phyloP scores from a whole-genome alignment of 2,329 filamentous ascomycete genomes.

The Xylaria arbuscula region DNA sequence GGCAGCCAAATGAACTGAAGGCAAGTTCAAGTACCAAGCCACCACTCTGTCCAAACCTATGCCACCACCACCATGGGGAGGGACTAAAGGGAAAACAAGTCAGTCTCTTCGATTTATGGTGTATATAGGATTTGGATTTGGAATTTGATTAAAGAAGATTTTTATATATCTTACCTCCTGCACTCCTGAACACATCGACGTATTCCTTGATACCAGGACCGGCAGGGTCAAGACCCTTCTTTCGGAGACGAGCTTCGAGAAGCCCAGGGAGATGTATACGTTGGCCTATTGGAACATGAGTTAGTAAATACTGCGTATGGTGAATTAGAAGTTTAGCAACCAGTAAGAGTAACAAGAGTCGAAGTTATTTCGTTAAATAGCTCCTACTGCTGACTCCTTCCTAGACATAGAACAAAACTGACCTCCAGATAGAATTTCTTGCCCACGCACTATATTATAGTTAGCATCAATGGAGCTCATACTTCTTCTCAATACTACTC shows the following conservation, averaged over 20 bases:
- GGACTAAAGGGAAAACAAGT: conserved; percentile 59
- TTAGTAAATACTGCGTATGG: neutral
- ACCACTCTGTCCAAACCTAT: conserved; percentile 91
- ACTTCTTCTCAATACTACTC: neutral
- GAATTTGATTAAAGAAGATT: too few relatives aligned
- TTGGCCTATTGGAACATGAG: conserved; percentile 67
- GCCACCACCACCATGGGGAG: conserved; percentile 90
- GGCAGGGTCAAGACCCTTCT: conserved; percentile 82
- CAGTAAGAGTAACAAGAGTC: too few relatives aligned
- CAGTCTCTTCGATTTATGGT: neutral
- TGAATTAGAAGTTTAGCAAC: neutral
- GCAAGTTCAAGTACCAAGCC: conserved; percentile 69
- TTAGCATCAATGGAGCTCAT: conserved; percentile 1
- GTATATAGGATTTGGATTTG: neutral
- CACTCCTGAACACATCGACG: conserved; percentile 81
- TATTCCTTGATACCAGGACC: conserved; percentile 86
- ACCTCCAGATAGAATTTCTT: conserved; percentile 86
- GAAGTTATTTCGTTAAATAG: too few relatives aligned
- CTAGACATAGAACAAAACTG: neutral
- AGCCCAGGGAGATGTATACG: conserved; percentile 84
- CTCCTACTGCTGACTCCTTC: neutral
- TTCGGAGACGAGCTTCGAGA: conserved; percentile 81
- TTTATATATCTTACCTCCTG: conserved; percentile 58
- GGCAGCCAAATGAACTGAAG: conserved; percentile 67
- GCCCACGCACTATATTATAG: conserved; percentile 70